Base-by-base conservation (phyloP, 352 stramenopile species). In the Peronospora farinosa region DNA sequence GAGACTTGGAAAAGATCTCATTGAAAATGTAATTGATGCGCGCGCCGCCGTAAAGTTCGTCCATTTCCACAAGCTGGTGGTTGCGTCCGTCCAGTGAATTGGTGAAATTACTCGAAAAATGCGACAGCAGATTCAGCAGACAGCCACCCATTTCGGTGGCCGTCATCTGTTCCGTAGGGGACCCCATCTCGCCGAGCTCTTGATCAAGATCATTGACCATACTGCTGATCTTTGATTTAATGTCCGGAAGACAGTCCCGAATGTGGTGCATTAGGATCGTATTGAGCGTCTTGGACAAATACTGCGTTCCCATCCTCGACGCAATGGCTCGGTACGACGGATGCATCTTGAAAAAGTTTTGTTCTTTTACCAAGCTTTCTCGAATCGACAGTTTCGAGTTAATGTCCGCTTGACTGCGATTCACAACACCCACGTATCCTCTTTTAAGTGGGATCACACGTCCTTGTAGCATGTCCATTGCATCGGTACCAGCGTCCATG, bases 181-280 rank as follows among this genome's bases (percentile, higher is more conserved):
- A 91, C 23, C 95, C 96, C 66, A 99, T 93, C 25, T 96, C 92
- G 42, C 91, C 90, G 17, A 99, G 72, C 70, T 99, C 96, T 32
- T 79, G 67, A 54, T 98, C 87, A 3, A 99, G 76, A 57, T 98
- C 95, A 7, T 58, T 61, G 54, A 98, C 83, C 92, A 98, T 98
- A 51, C 78, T 86, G 42, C 82, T 83, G 62, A 98, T 98, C 51
- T 97, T 89, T 45, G 85, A 95, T 75, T 99, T 99, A 62, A 99
- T 96, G 37, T 99, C 96, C 0, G 97, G 97, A 19, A 99, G 72
- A 54, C 91, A 98, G 62, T 99, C 96, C 32, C 96, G 88, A 67
- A 99, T 99, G 73, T 99, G 96, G 69, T 98, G 88, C 88, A 99
- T 98, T 13, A 99, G 71, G 48, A 99, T 98, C 33, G 83, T 94